Evolutionary conservation across 805 yeast genomes (phyloP).

Genomic region (Phaffomyces antillensis): DNA sequence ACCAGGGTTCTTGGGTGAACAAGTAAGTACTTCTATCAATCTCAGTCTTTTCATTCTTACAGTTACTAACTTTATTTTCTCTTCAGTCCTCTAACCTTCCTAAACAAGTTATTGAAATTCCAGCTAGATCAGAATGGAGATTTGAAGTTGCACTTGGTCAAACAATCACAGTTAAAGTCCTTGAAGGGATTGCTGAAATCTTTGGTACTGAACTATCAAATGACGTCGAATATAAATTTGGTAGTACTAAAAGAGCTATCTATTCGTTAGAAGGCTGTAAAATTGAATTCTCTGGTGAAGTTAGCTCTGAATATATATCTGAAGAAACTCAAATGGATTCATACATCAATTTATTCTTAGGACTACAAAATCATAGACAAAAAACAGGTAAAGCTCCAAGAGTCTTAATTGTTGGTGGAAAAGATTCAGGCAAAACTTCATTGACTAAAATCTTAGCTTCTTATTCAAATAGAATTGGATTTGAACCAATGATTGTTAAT

Average conservation of each 20-base stretch:
- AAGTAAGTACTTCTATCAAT: not conserved
- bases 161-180: slow-evolving; percentile 42
- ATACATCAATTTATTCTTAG: slow-evolving; percentile 66
- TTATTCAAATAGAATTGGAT: slow-evolving; percentile 68
- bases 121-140: slow-evolving; percentile 60
- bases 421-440: slow-evolving; percentile 73
- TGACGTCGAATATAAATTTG: slow-evolving; percentile 53
- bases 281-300: slow-evolving; percentile 33
- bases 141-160: slow-evolving; percentile 55
- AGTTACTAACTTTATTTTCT: not conserved
- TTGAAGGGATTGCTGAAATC: slow-evolving; percentile 75
- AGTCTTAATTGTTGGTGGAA: slow-evolving; percentile 67
- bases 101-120: slow-evolving; percentile 15
- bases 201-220: slow-evolving; percentile 89
- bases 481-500: slow-evolving; percentile 68
- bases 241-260: slow-evolving; percentile 47
- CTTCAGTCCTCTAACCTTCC: not conserved
- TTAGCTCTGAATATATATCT: slow-evolving; percentile 53
- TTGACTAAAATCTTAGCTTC: slow-evolving; percentile 61
- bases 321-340: slow-evolving; percentile 64
- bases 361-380: slow-evolving; percentile 51
- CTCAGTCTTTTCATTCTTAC: no score
- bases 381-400: slow-evolving; percentile 27
- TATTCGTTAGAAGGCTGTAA: slow-evolving; percentile 61
- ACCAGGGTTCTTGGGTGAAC: slow-evolving; percentile 5